Percentiles rank a stretch among this genome's conserved stretches.
phyloP scores from a whole-genome alignment of 257 asterid genomes.

The Mentha longifolia region DNA sequence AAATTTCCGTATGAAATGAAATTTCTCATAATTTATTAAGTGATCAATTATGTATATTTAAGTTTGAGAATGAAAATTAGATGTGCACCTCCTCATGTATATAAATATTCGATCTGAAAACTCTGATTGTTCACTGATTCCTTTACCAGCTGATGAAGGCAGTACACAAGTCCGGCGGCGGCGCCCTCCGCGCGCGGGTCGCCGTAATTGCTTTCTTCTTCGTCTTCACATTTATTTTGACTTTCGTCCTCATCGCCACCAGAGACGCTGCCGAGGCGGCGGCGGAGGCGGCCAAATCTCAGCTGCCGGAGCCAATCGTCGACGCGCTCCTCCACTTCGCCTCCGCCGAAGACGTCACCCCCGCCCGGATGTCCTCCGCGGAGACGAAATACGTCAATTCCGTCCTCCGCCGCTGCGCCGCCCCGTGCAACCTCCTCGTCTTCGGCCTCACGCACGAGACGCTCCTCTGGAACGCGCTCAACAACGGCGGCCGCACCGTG shows the following conservation, averaged over 20 bases:
- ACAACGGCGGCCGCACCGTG: slow-evolving; percentile 76
- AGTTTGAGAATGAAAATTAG: background rate
- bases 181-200: slow-evolving; percentile 52
- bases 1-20: background rate
- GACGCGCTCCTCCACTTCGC: slow-evolving; percentile 80
- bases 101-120: background rate
- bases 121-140: slow-evolving; percentile 48
- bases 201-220: slow-evolving; percentile 47
- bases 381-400: slow-evolving; percentile 55
- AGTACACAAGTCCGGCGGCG: slow-evolving; percentile 40
- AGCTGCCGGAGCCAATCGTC: slow-evolving; percentile 44
- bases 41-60: too few species aligned
- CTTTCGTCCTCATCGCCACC: slow-evolving; percentile 40
- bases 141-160: background rate
- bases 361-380: slow-evolving; percentile 51
- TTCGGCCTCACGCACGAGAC: slow-evolving; percentile 82
- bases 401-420: slow-evolving; percentile 62
- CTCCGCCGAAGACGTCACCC: slow-evolving; percentile 35
- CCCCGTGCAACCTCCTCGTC: slow-evolving; percentile 69
- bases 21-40: background rate
- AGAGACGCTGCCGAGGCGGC: slow-evolving; percentile 34
- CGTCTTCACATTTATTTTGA: slow-evolving; percentile 45
- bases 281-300: slow-evolving; percentile 32
- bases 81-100: background rate
- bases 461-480: slow-evolving; percentile 72